Evolutionary conservation across 768 basidiomycete genomes (phyloP), one percentile per base, ranked within the genome.

Genomic region (Candolleomyces eurysporus): DNA sequence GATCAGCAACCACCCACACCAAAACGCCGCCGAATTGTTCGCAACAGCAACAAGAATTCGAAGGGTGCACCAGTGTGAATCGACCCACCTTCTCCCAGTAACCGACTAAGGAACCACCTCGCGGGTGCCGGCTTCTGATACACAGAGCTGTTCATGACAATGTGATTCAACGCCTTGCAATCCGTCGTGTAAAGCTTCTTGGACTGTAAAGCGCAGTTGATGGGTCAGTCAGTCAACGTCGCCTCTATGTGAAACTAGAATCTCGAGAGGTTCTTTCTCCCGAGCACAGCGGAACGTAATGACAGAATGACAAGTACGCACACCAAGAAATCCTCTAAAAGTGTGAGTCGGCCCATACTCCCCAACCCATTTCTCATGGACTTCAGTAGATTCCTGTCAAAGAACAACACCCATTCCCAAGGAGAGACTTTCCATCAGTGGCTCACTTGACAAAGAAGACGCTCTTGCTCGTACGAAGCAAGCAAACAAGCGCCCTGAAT

Each of bases 131-230:
- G 79, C 65, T 89, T 90, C 57, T 81, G 79, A 59, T 85, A 90
- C 40, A 76, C 71, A 30, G 79, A 68, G 22, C 72, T 72, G 60
- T 88, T 84, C 50, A 75, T 75, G 8, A 92, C 73, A 60, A 93
- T 75, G 66, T 91, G 84, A 43, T 80, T 78, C 39, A 91, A 52
- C 0, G 88, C 89, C 31, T 82, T 81, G 0, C 83, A 76, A 64
- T 91, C 90, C 49, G 76, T 69, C 0, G 87, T 88, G 67, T 79
- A 78, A 16, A 90, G 70, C 22, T 78, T 75, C 13, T 64, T 68
- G 43, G 66, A 61, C 76, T 75, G n/a, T 32, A 10, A 19, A 31
- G 39, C 21, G 5, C 11, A 11, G 6, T 36, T 6, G 6, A 11
- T 2, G 8, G 11, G 36, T 36, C 36, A 8, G 11, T 36, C 36